Base-by-base conservation (phyloP, 2,329 filamentous ascomycete species). In the Pestalotiopsis sp. region DNA sequence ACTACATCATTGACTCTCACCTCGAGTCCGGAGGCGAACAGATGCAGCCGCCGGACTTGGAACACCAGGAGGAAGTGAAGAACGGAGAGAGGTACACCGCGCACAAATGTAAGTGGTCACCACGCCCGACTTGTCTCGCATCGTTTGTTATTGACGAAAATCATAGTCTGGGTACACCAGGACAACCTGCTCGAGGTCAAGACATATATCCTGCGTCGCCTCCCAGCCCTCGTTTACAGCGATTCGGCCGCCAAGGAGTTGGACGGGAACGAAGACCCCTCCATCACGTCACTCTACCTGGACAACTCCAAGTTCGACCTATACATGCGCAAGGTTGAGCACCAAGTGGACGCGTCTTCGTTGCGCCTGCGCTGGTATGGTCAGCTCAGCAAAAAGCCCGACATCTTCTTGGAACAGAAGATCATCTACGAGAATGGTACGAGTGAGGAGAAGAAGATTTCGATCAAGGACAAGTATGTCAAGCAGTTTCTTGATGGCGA, bases 131-230 rank as follows among this genome's bases (percentile, higher is more conserved):
- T 12, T 25, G 12, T 39, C 11, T 17, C n/a, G 9, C 13, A 36
- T n/a, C 36, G 57, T 14, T 64, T 66, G 14, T 20, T 49, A 36
- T 39, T 14, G 70, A 71, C 23, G 17, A 38, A 45, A 38, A 9
- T 25, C 67, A 7, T 68, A 92, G 90, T 97, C 84, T 99, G 96
- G 96, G 92, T 99, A 5, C 96, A 99, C 79, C 88, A 90, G 39
- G 96, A 99, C 76, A 98, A 99, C 81, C 85, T 98, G 36, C 90
- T 98, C 73, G 96, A 99, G 83, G 94, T 98, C 79, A 98, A 98
- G 86, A 98, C 96, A 4, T 91, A 94, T 76, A 97, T 99, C 70
- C 88, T 98, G 39, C 93, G 96, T 71, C 93, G 93, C 68, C 87
- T 99, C 25, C 96, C 96, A 1, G 90, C 97, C 38, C 90, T 99